Conservation (phyloP, 306 rosid genomes). For the Cucurbita maxima region DNA sequence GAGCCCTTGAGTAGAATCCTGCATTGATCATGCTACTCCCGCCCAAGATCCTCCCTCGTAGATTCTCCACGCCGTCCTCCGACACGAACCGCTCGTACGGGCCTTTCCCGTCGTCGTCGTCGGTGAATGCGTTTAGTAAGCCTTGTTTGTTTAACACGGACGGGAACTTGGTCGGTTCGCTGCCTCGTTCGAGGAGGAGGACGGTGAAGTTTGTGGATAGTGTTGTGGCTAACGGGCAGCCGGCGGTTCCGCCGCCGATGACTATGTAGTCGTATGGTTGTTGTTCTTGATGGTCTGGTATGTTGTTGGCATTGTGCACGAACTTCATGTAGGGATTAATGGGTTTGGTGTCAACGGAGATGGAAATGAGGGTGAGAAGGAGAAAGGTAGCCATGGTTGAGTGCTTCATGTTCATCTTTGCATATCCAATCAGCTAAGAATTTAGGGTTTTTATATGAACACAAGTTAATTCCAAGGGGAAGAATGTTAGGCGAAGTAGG, state of each 20-base stretch:
- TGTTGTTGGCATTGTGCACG: conserved; percentile 5
- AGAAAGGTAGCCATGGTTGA: background rate
- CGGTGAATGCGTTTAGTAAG: background rate
- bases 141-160: background rate
- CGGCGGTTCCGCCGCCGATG: conserved; percentile 24
- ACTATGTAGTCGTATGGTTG: conserved; percentile 17
- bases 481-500: background rate
- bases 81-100: background rate
- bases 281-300: background rate
- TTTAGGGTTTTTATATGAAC: background rate
- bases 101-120: background rate
- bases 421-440: background rate
- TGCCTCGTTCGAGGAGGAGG: conserved; percentile 19
- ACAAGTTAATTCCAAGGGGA: background rate
- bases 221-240: conserved; percentile 25
- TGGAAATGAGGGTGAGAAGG: background rate
- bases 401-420: background rate
- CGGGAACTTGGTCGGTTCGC: background rate
- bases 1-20: conserved; percentile 11
- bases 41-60: conserved; percentile 15
- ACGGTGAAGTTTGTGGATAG: conserved; percentile 10
- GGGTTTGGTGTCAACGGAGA: background rate
- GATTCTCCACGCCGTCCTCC: conserved; percentile 11
- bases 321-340: conserved; percentile 7
- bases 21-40: conserved; percentile 16